Base-by-base conservation (phyloP, 23 red algal species). In the Gracilaria domingensis region DNA sequence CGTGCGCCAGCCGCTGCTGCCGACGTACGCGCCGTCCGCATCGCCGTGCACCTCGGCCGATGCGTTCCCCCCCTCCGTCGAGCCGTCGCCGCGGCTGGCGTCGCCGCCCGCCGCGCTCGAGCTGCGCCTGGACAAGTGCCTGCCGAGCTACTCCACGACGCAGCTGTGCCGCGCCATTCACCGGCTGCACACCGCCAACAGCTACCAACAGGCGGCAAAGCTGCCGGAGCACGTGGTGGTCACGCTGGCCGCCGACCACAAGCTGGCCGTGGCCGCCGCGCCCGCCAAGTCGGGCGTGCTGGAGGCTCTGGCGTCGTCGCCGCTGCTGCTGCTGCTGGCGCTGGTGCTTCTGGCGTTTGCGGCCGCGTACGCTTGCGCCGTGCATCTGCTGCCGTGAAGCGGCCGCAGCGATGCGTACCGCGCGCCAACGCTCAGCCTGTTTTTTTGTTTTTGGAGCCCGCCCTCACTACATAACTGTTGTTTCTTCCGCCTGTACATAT, bases 211-310 rank as follows among this genome's bases (percentile, higher is more conserved):
- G 25, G 36, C 45, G 12, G 45, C 72, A 8, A 0, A 40, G 72
- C 72, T 77, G 38, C 72, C 72, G 18, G 3, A 77, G 8, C 72
- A 77, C 39, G 72, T 77, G 72, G 72, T 77, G 21, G 38, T 77
- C 21, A 8, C 72, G 72, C 72, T 77, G 40, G 45, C 20, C 8
- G 8, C 72, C 72, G 72, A 48, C 18, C 13, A 18, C 8, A 8
- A 8, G 17, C 51, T 55, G 51, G 51, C 18, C 14, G 51, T 18
- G 51, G 17, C 69, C 69, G 35, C 37, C 69, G 60, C 60, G n/a
- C 5, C 8, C 1, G 23, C 25, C 26, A 18, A 28, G 32, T 32
- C 8, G 2, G 2, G 30, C 64, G 30, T 4, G 64, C 64, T 37
- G 30, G 0, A 9, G 8, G 16, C 50, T 40, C 38, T 3, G 8